Conservation (phyloP, 2,329 filamentous ascomycete species). For the Penicillium hesseltinei region DNA sequence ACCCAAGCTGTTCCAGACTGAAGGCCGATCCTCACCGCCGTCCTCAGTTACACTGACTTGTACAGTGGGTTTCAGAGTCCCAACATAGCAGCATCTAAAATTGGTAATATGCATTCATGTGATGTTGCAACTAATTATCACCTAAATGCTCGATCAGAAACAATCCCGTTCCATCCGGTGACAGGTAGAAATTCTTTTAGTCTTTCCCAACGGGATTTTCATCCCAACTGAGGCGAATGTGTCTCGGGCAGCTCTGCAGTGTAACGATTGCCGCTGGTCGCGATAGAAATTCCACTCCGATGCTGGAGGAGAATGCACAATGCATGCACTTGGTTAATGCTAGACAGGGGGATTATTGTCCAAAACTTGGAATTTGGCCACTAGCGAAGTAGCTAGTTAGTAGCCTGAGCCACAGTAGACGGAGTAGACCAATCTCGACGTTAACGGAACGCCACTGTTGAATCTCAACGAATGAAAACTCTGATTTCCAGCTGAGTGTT, state of each 20-base stretch:
- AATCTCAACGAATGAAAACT: neutral
- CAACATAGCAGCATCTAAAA: neutral
- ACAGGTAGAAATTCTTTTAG: neutral
- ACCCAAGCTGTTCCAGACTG: neutral
- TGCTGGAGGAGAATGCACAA: neutral
- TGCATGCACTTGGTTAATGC: neutral
- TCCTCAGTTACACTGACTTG: neutral
- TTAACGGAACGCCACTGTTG: neutral
- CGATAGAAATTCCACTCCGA: slow-evolving; percentile 8
- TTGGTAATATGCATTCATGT: neutral
- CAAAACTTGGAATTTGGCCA: neutral
- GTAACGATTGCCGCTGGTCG: slow-evolving; percentile 8
- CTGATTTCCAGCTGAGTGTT: neutral
- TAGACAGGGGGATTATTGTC: neutral
- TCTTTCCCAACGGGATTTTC: slow-evolving; percentile 12
- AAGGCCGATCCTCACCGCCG: neutral
- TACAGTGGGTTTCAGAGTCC: neutral
- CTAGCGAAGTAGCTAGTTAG: neutral
- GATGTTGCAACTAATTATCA: neutral
- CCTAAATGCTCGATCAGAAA: neutral
- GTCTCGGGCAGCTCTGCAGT: slow-evolving; percentile 14
- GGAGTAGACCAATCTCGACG: neutral
- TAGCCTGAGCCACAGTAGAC: neutral
- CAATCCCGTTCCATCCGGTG: too few relatives aligned
- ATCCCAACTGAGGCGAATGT: slow-evolving; percentile 6